phyloP scores from a whole-genome alignment of 1,139 yeast genomes.

The Sugiyamaella sp. region DNA sequence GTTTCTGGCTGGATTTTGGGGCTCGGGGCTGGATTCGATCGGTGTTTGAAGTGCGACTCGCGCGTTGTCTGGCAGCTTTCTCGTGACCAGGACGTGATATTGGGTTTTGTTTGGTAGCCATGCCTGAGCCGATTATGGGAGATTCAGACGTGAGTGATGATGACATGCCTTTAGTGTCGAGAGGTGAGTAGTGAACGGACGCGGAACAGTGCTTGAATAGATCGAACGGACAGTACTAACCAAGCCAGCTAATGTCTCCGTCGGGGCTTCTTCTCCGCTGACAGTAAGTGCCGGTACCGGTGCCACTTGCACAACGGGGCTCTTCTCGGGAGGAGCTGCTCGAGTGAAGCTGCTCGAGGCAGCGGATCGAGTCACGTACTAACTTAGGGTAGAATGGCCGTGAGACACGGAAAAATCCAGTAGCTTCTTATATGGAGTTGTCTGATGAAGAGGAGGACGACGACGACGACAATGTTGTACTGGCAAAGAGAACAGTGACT shows the following conservation, averaged over 20 bases:
- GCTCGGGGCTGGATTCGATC: neutral
- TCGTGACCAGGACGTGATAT: neutral
- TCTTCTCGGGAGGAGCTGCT: neutral
- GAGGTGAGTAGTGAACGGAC: constrained; percentile 7
- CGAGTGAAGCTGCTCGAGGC: neutral
- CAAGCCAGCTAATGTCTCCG: too few relatives aligned
- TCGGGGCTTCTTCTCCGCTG: too few relatives aligned
- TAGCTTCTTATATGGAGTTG: constrained; percentile 7
- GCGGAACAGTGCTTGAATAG: neutral
- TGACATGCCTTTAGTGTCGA: constrained; percentile 21
- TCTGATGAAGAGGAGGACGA: constrained; percentile 23
- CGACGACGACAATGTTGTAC: constrained; percentile 19
- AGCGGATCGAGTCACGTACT: neutral
- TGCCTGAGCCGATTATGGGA: constrained; percentile 17
- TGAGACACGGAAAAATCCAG: constrained; percentile 7
- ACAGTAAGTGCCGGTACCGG: too few relatives aligned
- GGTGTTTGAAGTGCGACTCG: neutral
- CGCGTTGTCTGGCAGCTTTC: neutral
- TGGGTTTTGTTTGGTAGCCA: neutral
- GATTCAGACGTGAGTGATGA: constrained; percentile 24
- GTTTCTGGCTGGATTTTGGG: neutral
- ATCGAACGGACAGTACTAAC: neutral
- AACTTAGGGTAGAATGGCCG: constrained; percentile 1
- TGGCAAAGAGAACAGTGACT: constrained; percentile 7
- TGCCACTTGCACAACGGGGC: too few relatives aligned